A percentile compares a stretch with the other conserved stretches of the same genome.
Conservation (phyloP, 768 basidiomycete genomes). For the Gautieria morchelliformis region DNA sequence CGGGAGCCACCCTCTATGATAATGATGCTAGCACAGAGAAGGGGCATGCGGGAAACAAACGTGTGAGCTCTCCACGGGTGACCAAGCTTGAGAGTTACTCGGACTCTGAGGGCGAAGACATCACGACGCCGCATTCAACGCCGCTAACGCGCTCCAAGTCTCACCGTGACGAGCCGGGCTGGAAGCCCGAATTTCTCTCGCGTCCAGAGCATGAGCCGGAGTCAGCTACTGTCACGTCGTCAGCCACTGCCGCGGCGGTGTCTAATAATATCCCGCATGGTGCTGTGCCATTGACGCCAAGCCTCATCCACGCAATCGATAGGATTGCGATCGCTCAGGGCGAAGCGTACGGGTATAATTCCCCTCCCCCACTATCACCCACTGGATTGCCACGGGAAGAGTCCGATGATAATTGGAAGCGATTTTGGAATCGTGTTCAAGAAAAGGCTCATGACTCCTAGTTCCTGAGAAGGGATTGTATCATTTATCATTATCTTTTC, state of each 20-base stretch:
- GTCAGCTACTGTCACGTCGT: conserved; percentile 11
- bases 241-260: conserved; percentile 15
- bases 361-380: background rate
- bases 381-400: background rate
- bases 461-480: background rate
- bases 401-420: background rate
- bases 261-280: conserved; percentile 16
- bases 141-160: conserved; percentile 1
- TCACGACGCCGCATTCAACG: background rate
- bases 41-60: conserved; percentile 13
- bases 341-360: conserved; percentile 28
- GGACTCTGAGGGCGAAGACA: conserved; percentile 37
- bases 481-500: background rate
- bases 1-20: conserved; percentile 8
- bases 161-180: conserved; percentile 20
- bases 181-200: conserved; percentile 44
- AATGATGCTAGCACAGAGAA: conserved; percentile 13
- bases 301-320: conserved; percentile 53
- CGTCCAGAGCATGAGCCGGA: conserved; percentile 14
- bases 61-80: conserved; percentile 12
- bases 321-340: conserved; percentile 47
- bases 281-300: conserved; percentile 54
- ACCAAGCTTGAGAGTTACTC: conserved; percentile 27
- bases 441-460: background rate
- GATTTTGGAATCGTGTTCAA: conserved; percentile 6